Percentiles rank a stretch among this genome's conserved stretches.
Evolutionary conservation across 805 yeast genomes (phyloP).

Genomic region (Saturnispora quitensis): DNA sequence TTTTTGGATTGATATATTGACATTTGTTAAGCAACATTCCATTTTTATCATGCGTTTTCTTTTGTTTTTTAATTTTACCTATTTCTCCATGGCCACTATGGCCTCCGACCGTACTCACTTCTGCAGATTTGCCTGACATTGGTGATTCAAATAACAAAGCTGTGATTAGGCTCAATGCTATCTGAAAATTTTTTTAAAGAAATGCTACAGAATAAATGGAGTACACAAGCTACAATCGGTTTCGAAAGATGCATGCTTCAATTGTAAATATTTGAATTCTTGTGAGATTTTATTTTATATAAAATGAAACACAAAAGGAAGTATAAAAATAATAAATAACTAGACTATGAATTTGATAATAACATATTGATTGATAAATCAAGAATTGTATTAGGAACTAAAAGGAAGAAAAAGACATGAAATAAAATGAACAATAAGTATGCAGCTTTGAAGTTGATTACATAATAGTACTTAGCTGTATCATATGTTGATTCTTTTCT

Average conservation of each 20-base stretch:
- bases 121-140: not conserved
- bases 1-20: slow-evolving; percentile 38
- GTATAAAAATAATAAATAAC: not conserved
- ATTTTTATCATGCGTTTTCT: slow-evolving; percentile 3
- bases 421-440: not conserved
- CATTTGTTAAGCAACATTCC: slow-evolving; percentile 29
- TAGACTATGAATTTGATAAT: not conserved
- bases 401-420: not conserved
- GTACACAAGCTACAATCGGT: no score
- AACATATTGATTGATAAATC: not conserved
- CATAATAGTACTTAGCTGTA: not conserved
- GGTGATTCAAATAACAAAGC: not conserved
- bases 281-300: not conserved
- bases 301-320: not conserved
- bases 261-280: not conserved
- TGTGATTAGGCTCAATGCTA: not conserved
- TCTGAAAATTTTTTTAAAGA: not conserved
- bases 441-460: not conserved
- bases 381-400: not conserved
- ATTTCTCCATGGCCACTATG: not conserved
- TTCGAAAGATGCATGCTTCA: not conserved
- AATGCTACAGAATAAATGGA: not conserved
- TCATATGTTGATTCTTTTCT: not conserved
- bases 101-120: not conserved
- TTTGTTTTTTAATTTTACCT: not conserved